Percentiles rank a stretch among this genome's conserved stretches.
phyloP scores from a whole-genome alignment of 257 asterid genomes.

The Solanum acaule region DNA sequence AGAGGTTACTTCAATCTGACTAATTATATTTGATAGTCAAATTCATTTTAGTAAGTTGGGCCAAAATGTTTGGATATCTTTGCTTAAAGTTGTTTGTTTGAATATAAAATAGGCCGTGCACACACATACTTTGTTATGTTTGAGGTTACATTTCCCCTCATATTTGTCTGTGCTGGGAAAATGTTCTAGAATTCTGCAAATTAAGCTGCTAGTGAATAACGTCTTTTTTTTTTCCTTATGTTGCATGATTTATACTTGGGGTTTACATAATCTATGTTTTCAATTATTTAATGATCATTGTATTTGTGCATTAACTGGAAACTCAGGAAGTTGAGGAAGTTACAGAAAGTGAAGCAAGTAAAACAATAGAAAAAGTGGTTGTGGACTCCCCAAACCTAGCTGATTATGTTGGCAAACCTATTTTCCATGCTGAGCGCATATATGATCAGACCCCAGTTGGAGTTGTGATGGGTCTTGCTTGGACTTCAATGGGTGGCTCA shows the following conservation, averaged over 20 bases:
- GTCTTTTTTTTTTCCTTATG: neutral
- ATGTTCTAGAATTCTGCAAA: neutral
- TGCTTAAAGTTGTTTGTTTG: neutral
- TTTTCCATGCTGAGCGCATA: slow-evolving; percentile 91
- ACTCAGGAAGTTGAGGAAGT: slow-evolving; percentile 29
- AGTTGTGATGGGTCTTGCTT: slow-evolving; percentile 98
- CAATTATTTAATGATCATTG: neutral
- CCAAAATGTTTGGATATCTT: neutral
- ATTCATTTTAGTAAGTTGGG: neutral
- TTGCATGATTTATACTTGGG: neutral
- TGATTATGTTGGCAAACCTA: slow-evolving; percentile 93
- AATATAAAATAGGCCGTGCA: neutral
- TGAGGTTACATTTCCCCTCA: neutral
- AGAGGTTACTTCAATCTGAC: neutral
- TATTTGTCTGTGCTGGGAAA: neutral
- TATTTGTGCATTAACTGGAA: slow-evolving; percentile 19
- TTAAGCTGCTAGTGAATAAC: neutral
- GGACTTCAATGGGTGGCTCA: slow-evolving; percentile 99
- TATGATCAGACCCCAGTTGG: slow-evolving; percentile 83
- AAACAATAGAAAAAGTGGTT: slow-evolving; percentile 43
- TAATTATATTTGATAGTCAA: neutral
- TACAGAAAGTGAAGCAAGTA: slow-evolving; percentile 14
- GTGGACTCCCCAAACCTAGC: slow-evolving; percentile 67
- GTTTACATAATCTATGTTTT: neutral
- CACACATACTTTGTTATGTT: neutral